Conservation (phyloP, 169 alveolate genomes). For the Plasmodium relictum region DNA sequence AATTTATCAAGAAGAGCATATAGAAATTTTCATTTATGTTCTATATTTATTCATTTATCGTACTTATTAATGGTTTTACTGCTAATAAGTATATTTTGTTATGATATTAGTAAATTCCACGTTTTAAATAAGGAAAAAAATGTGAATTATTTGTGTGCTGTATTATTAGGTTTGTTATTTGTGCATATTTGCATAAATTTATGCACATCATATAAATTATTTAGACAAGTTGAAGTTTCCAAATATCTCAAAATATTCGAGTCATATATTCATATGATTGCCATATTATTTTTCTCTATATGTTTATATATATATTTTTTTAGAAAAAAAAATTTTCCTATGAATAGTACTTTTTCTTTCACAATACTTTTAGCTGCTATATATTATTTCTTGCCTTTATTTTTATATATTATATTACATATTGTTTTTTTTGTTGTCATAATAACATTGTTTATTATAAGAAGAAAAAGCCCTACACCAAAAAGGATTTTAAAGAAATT, state of each 20-base stretch:
- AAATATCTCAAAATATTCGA: slow-evolving; percentile 33
- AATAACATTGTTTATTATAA: slow-evolving; percentile 29
- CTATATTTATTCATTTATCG: slow-evolving; percentile 61
- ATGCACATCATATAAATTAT: slow-evolving; percentile 16
- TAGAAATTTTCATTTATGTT: slow-evolving; percentile 70
- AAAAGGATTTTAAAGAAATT: slow-evolving; percentile 60
- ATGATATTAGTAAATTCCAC: slow-evolving; percentile 11
- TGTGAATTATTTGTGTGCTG: slow-evolving; percentile 35
- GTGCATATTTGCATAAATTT: slow-evolving; percentile 52
- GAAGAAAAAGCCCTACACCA: slow-evolving; percentile 74
- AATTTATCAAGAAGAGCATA: slow-evolving; percentile 67
- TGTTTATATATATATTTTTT: slow-evolving; percentile 57
- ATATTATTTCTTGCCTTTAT: slow-evolving; percentile 64
- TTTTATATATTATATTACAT: slow-evolving; percentile 63
- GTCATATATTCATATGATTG: slow-evolving; percentile 46
- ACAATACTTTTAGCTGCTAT: slow-evolving; percentile 36
- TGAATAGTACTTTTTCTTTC: slow-evolving; percentile 21
- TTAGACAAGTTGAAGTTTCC: slow-evolving; percentile 50
- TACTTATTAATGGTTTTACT: slow-evolving; percentile 39
- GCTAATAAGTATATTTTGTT: slow-evolving; percentile 24
- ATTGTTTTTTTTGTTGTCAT: slow-evolving; percentile 30
- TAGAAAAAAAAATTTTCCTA: slow-evolving; percentile 10
- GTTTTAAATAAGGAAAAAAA: slow-evolving; percentile 18
- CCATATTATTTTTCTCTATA: slow-evolving; percentile 18
- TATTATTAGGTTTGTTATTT: slow-evolving; percentile 26